Evolutionary conservation across 768 basidiomycete genomes (phyloP).

Genomic region (Fibroporia radiculosa): DNA sequence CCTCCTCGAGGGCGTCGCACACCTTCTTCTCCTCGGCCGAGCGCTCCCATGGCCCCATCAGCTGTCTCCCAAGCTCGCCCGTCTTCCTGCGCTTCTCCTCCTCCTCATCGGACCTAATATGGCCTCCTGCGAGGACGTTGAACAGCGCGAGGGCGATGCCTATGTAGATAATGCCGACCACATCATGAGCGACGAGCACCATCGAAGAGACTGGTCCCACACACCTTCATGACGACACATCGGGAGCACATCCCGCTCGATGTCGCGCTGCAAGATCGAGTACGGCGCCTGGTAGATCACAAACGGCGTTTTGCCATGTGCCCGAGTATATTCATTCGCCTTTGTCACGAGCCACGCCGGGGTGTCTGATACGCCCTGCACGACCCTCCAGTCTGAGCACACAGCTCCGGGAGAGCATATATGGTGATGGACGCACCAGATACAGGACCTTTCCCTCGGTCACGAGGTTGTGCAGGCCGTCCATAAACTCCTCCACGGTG

Average conservation of each 20-base stretch:
- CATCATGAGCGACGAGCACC: background rate
- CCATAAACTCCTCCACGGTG: conserved; percentile 33
- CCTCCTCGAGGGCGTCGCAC: conserved; percentile 37
- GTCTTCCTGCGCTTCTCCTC: conserved; percentile 15
- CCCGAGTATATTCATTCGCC: conserved; percentile 31
- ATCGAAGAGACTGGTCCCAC: conserved; percentile 1
- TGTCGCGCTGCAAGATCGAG: conserved; percentile 25
- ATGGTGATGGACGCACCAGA: conserved; percentile 18
- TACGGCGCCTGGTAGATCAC: conserved; percentile 34
- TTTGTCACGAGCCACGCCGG: conserved; percentile 30
- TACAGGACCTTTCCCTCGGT: conserved; percentile 34
- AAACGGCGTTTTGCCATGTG: conserved; percentile 33
- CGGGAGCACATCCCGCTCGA: conserved; percentile 36
- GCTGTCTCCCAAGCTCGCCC: conserved; percentile 25
- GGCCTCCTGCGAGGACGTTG: conserved; percentile 12
- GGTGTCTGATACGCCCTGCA: conserved; percentile 22
- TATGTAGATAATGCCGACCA: conserved; percentile 2
- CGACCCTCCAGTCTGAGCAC: too few relatives aligned
- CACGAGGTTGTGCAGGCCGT: conserved; percentile 33
- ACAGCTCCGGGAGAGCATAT: background rate
- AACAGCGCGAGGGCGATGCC: conserved; percentile 15
- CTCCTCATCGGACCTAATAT: conserved; percentile 16
- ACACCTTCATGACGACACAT: conserved; percentile 19
- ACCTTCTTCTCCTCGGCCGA: conserved; percentile 35
- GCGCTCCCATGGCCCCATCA: conserved; percentile 34